Evolutionary conservation across 441 rosid genomes (phyloP).

Genomic region (Mallotus repandus): DNA sequence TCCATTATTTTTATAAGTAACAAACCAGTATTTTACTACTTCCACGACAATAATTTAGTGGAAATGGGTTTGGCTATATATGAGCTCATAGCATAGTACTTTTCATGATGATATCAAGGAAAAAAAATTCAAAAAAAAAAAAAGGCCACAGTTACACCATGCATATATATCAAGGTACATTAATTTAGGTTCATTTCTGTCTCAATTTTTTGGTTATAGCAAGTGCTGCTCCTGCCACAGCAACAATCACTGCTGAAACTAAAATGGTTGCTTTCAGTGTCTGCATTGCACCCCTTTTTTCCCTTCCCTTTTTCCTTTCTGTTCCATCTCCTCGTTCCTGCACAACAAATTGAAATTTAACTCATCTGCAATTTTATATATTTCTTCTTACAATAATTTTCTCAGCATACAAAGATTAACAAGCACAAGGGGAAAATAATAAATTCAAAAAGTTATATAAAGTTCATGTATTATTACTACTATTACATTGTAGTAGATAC

Average conservation of each 20-base stretch:
- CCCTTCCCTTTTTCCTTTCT: slow-evolving; percentile 25
- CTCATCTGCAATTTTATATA: background rate
- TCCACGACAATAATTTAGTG: background rate
- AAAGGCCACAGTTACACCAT: background rate
- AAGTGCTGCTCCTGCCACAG: slow-evolving; percentile 51
- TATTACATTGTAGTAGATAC: too few species aligned
- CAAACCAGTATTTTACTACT: background rate
- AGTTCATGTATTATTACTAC: too few species aligned
- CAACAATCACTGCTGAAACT: slow-evolving; percentile 50
- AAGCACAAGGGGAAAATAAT: background rate
- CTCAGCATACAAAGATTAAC: background rate
- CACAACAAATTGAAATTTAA: background rate
- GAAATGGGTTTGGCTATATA: background rate
- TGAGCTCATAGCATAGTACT: background rate
- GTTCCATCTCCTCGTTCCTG: slow-evolving; percentile 17
- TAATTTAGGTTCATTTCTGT: slow-evolving; percentile 22
- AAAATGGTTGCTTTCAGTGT: slow-evolving; percentile 46
- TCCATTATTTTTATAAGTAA: too few species aligned
- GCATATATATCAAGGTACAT: too few species aligned
- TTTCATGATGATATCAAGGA: too few species aligned
- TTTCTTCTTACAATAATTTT: background rate
- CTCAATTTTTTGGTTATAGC: slow-evolving; percentile 53
- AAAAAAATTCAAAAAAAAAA: background rate
- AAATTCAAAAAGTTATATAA: too few species aligned
- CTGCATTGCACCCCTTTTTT: slow-evolving; percentile 30